These are phyloP conservation scores for Microdochium nivale DNA, from an alignment of 2,329 filamentous ascomycete species.

Conservation along the genomic window DNA sequence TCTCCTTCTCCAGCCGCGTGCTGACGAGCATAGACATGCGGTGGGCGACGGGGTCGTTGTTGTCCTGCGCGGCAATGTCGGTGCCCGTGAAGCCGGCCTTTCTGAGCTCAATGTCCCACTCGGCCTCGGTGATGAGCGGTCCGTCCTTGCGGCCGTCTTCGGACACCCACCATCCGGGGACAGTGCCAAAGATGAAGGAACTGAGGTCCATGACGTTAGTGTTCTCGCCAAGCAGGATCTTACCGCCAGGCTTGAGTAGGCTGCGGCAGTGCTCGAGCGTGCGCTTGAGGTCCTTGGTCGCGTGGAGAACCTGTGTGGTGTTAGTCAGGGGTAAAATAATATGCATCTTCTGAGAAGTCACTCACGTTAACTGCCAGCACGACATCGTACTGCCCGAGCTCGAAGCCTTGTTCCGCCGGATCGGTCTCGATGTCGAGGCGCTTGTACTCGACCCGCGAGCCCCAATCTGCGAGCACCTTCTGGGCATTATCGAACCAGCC, in stretches of 20 bases:
- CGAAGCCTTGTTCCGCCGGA: conserved; percentile 7
- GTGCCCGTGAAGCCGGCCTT: not conserved
- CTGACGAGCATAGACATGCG: not conserved
- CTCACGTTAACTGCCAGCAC: conserved; percentile 9
- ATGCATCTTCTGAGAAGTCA: not conserved
- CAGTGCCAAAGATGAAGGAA: conserved; percentile 1
- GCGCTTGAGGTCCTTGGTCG: conserved; percentile 3
- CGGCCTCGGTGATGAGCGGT: not conserved
- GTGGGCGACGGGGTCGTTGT: not conserved
- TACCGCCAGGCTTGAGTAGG: conserved; percentile 6
- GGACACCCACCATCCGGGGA: conserved; percentile 1
- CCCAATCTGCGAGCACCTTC: conserved; percentile 12
- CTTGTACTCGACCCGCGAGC: conserved; percentile 19
- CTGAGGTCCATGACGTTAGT: not conserved
- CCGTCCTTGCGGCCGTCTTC: not conserved
- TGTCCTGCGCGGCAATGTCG: not conserved
- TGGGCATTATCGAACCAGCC: conserved; percentile 25
- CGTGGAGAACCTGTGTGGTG: conserved; percentile 4
- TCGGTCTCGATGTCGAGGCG: conserved; percentile 19
- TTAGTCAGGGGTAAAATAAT: not conserved
- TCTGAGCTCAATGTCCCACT: not conserved
- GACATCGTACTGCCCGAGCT: conserved; percentile 6
- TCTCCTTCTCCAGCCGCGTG: not conserved
- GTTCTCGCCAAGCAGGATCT: conserved; percentile 4
- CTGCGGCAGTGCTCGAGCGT: conserved; percentile 5